phyloP scores from a whole-genome alignment of 129 eudicot species.

The Rutidosis leptorrhynchoides region DNA sequence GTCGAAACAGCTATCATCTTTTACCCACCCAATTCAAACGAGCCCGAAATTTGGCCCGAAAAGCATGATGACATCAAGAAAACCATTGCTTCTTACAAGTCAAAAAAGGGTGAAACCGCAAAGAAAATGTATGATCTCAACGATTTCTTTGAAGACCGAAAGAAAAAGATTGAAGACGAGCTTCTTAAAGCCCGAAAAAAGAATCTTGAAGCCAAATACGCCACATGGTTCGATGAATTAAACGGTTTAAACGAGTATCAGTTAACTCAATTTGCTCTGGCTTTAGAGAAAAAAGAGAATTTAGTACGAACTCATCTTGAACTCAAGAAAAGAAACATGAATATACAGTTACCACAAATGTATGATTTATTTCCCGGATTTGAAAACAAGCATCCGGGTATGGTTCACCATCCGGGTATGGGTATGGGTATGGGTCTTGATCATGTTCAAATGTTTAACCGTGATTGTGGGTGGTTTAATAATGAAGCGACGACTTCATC shows the following conservation, averaged over 20 bases:
- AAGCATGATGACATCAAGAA: constrained; percentile 22
- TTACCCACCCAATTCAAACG: constrained; percentile 35
- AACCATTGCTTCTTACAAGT: constrained; percentile 34
- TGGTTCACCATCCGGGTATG: constrained; percentile 2
- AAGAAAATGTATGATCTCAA: constrained; percentile 32
- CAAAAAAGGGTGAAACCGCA: constrained; percentile 29
- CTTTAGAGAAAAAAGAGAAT: constrained; percentile 33
- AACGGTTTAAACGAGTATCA: constrained; percentile 36
- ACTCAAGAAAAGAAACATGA: constrained; percentile 20
- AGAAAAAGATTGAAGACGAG: constrained; percentile 51
- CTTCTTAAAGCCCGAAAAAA: constrained; percentile 37
- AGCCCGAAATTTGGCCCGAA: constrained; percentile 44
- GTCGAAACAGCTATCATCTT: constrained; percentile 42
- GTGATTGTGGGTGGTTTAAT: constrained; percentile 7
- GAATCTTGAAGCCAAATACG: constrained; percentile 47
- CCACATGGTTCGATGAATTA: constrained; percentile 48
- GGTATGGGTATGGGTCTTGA: background rate
- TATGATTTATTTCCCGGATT: no score
- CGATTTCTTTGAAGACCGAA: constrained; percentile 45
- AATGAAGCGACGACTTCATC: background rate
- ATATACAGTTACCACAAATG: background rate
- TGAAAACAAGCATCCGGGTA: no score
- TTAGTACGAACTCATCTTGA: constrained; percentile 29
- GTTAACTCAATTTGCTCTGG: constrained; percentile 27
- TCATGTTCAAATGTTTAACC: constrained; percentile 26